Percentiles rank a stretch among this genome's conserved stretches.
Conservation (phyloP, 192 early-diverging fungal species). For the Gryganskiella cystojenkinii region DNA sequence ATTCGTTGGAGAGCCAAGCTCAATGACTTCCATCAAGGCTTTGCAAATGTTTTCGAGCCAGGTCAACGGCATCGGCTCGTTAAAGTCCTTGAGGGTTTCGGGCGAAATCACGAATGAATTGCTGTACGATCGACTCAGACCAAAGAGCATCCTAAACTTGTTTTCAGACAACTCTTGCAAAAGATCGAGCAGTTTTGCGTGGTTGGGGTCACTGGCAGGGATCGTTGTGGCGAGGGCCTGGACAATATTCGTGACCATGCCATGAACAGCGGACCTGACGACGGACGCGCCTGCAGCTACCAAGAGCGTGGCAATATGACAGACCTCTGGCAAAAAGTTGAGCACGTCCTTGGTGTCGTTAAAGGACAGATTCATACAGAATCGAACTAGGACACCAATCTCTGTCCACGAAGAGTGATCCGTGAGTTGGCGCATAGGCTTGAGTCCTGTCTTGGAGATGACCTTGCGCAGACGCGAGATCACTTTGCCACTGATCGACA, state of each 20-base stretch:
- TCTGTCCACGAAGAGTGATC: slow-evolving; percentile 93
- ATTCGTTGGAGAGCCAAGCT: slow-evolving; percentile 68
- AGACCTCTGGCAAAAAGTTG: slow-evolving; percentile 87
- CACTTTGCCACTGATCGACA: slow-evolving; percentile 85
- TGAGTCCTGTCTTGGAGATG: slow-evolving; percentile 81
- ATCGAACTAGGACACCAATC: slow-evolving; percentile 89
- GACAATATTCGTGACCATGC: slow-evolving; percentile 92
- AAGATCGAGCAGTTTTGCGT: slow-evolving; percentile 66
- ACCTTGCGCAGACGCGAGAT: slow-evolving; percentile 84
- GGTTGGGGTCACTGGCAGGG: slow-evolving; percentile 63
- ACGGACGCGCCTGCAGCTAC: slow-evolving; percentile 87
- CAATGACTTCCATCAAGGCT: slow-evolving; percentile 72
- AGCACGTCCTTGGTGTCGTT: slow-evolving; percentile 78
- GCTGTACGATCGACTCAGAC: slow-evolving; percentile 71
- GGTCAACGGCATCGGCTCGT: slow-evolving; percentile 60
- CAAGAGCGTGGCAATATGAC: slow-evolving; percentile 86
- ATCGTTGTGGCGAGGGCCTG: slow-evolving; percentile 81
- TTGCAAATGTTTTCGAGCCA: slow-evolving; percentile 68
- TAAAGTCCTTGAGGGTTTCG: slow-evolving; percentile 62
- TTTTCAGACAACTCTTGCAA: slow-evolving; percentile 85
- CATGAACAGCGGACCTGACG: slow-evolving; percentile 91
- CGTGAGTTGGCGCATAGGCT: slow-evolving; percentile 75
- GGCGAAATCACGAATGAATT: slow-evolving; percentile 75
- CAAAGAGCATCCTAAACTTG: slow-evolving; percentile 85
- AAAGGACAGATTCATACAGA: slow-evolving; percentile 92